Base-by-base conservation (phyloP, 148 eudicot species). In the Rhododendron simsii region DNA sequence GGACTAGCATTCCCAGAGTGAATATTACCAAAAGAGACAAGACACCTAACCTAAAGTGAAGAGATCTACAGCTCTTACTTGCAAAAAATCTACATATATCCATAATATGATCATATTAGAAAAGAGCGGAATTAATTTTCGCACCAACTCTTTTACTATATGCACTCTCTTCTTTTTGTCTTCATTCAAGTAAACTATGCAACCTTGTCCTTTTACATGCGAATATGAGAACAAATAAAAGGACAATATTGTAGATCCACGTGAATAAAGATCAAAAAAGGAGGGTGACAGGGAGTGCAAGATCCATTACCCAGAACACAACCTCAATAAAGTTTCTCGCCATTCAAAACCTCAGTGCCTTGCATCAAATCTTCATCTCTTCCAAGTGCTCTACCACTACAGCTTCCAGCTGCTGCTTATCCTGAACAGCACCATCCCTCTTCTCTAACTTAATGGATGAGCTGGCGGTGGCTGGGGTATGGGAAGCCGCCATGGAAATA, bases 331-430 rank as follows among this genome's bases (percentile, higher is more conserved):
- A 50, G 41, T 28, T 51, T 59, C 83, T 57, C 23, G 74, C 78
- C 37, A 65, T 51, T n/a, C 35, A 50, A 41, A 55, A 81, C 55
- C 85, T 44, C 59, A 51, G 51, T 39, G 73, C 84, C 51, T 26
- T 67, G 59, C 73, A n/a, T 85, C 89, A 91, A 83, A 89, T 65
- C 88, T 88, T 83, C 61, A 87, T 87, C 86, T 87, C 92, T 83
- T 84, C 75, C 85, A 86, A 47, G 23, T 45, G 85, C 87, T 80
- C 85, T 7, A 86, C 69, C 85, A 41, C 69, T 77, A 30, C 73
- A 37, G 90, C 80, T 84, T 75, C 50, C 80, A n/a, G 33, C 84
- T 26, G 30, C 71, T 65, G 71, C 71, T n/a, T n/a, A 26, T 65
- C 30, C 71, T 8, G 71, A 65, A n/a, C 13, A 65, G 28, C 71